These are phyloP conservation scores for Trichoderma hamatum DNA, from an alignment of 2,329 filamentous ascomycete genomes.

Conservation along the genomic window DNA sequence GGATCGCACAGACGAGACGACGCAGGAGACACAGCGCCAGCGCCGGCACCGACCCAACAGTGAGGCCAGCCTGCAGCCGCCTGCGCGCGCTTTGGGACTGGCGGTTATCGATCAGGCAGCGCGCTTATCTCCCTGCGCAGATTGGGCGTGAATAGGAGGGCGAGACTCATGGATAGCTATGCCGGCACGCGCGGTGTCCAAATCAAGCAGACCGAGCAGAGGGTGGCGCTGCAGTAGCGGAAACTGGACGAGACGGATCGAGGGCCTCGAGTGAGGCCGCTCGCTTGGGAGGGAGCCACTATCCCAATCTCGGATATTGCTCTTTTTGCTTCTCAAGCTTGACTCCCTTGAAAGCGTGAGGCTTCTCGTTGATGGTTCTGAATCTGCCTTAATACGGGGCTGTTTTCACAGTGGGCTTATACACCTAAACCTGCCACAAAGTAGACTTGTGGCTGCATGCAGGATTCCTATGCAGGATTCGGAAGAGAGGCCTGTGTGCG, in stretches of 20 bases:
- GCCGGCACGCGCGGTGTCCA: conserved; percentile 17
- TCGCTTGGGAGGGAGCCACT: neutral
- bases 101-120: conserved; percentile 22
- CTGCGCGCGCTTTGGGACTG: neutral
- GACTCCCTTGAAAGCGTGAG: neutral
- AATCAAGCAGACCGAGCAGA: conserved; percentile 23
- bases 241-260: neutral
- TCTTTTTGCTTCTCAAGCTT: neutral
- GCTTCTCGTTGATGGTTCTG: conserved; percentile 2
- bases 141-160: neutral
- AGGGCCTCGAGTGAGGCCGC: neutral
- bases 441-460: neutral
- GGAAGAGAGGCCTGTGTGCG: neutral
- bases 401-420: conserved; percentile 18
- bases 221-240: conserved; percentile 12
- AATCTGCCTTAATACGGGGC: conserved; percentile 17
- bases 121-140: conserved; percentile 13
- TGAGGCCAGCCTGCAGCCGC: neutral
- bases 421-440: neutral
- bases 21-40: neutral
- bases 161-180: neutral
- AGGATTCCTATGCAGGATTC: conserved; percentile 6
- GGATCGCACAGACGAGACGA: neutral
- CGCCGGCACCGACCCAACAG: neutral
- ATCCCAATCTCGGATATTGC: neutral